Percentiles rank a stretch among this genome's conserved stretches.
phyloP scores from a whole-genome alignment of 1,284 basidiomycete genomes.

The Papiliotrema nemorosa region DNA sequence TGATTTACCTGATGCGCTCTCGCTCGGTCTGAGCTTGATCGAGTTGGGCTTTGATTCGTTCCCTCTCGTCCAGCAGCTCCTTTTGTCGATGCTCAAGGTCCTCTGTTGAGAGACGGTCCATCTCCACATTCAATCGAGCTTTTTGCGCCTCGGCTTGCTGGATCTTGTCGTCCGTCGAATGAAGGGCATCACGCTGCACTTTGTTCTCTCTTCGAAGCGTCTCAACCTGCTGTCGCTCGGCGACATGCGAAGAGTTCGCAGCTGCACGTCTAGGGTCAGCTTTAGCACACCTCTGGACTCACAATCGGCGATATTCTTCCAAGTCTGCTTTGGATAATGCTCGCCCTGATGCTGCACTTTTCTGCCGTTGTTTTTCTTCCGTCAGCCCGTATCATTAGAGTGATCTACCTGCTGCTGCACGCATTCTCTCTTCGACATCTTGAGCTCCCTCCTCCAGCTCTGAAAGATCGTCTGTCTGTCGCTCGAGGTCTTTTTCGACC shows the following conservation, averaged over 20 bases:
- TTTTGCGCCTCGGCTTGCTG: slow-evolving; percentile 63
- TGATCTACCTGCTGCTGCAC: slow-evolving; percentile 68
- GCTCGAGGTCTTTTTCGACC: slow-evolving; percentile 65
- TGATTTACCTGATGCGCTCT: slow-evolving; percentile 32
- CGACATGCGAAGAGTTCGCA: slow-evolving; percentile 74
- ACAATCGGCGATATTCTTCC: slow-evolving; percentile 83
- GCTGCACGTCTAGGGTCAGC: slow-evolving; percentile 20
- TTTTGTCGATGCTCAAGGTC: slow-evolving; percentile 55
- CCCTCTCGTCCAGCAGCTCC: slow-evolving; percentile 46
- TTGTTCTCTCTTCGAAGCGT: slow-evolving; percentile 79
- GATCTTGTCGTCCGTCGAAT: slow-evolving; percentile 57
- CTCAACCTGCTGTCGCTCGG: slow-evolving; percentile 83
- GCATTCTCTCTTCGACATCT: slow-evolving; percentile 65
- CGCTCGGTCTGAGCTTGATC: slow-evolving; percentile 40
- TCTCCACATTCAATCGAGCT: slow-evolving; percentile 62
- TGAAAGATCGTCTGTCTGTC: slow-evolving; percentile 62
- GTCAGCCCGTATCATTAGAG: slow-evolving; percentile 1
- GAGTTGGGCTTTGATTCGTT: slow-evolving; percentile 36
- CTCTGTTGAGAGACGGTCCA: slow-evolving; percentile 50
- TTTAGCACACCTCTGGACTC: slow-evolving; percentile 31
- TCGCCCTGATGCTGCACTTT: slow-evolving; percentile 65
- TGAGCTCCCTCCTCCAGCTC: slow-evolving; percentile 63
- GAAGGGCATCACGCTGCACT: slow-evolving; percentile 62
- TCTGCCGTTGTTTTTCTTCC: slow-evolving; percentile 70
- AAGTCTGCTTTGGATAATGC: slow-evolving; percentile 78